A percentile compares a stretch with the other conserved stretches of the same genome.
Conservation (phyloP, 306 rosid genomes). For the Oemleria cerasiformis region DNA sequence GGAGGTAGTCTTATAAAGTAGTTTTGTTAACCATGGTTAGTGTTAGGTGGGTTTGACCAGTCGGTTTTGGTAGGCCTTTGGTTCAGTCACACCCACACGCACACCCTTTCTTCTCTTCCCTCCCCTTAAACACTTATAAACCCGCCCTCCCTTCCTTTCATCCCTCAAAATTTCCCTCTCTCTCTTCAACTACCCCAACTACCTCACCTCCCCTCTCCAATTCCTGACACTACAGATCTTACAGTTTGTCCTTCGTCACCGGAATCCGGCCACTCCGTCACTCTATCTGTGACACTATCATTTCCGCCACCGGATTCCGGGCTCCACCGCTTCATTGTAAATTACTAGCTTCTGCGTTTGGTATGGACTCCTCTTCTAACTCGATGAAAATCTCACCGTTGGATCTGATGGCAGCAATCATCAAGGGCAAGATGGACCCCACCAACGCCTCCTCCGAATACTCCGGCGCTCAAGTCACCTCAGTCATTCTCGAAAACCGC, state of each 20-base stretch:
- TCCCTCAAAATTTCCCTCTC: slow-evolving; percentile 5
- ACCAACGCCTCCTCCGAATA: slow-evolving; percentile 49
- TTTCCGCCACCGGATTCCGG: slow-evolving; percentile 24
- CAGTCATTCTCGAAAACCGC: slow-evolving; percentile 64
- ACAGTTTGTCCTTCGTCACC: not conserved
- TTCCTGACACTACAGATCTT: not conserved
- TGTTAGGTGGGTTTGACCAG: slow-evolving; percentile 63
- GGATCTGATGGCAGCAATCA: slow-evolving; percentile 81
- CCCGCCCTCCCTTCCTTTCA: slow-evolving; percentile 10
- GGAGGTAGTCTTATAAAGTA: too few species aligned
- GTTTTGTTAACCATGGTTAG: not conserved
- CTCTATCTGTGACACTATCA: not conserved
- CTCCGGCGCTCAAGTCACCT: slow-evolving; percentile 35
- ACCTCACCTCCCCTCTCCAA: slow-evolving; percentile 26
- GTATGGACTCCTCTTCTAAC: slow-evolving; percentile 56
- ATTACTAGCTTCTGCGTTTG: not conserved
- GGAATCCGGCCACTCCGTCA: slow-evolving; percentile 24
- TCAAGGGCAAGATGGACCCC: slow-evolving; percentile 70
- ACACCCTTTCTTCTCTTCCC: not conserved
- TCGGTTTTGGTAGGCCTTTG: slow-evolving; percentile 69
- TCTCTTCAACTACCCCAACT: slow-evolving; percentile 24
- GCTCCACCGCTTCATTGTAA: not conserved
- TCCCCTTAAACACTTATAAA: slow-evolving; percentile 9
- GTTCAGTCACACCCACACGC: slow-evolving; percentile 2
- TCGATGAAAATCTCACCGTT: slow-evolving; percentile 79